phyloP scores from a whole-genome alignment of 495 filamentous ascomycete genomes.

The Tuber umbilicatum region DNA sequence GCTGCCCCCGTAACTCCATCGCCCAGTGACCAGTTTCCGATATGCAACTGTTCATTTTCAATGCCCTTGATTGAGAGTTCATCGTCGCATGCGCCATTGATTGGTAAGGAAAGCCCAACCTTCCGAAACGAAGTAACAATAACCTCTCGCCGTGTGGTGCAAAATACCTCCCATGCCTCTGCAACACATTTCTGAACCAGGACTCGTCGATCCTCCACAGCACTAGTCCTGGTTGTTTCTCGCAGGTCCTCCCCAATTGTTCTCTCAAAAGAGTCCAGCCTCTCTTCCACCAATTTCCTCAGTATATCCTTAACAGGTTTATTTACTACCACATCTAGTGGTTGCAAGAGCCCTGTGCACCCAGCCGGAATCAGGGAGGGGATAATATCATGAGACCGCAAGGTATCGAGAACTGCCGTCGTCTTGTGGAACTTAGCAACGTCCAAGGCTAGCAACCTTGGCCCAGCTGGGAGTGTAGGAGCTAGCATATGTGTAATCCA shows the following conservation, averaged over 20 bases:
- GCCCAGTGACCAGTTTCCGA: too few species aligned
- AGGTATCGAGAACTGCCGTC: neutral
- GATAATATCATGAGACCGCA: slow-evolving; percentile 5
- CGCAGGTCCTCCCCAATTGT: neutral
- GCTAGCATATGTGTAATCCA: slow-evolving; percentile 9
- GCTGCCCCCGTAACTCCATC: too few species aligned
- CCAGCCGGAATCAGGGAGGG: neutral
- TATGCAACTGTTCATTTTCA: too few species aligned
- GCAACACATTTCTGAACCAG: slow-evolving; percentile 10
- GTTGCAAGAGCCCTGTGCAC: neutral
- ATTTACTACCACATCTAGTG: slow-evolving; percentile 10
- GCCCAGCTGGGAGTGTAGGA: neutral
- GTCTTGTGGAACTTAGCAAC: slow-evolving; percentile 14
- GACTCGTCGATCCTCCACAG: neutral
- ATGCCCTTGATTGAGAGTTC: slow-evolving; percentile 15
- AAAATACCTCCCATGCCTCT: slow-evolving; percentile 11
- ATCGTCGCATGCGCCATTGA: slow-evolving; percentile 14
- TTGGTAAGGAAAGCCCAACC: slow-evolving; percentile 12
- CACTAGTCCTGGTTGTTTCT: neutral
- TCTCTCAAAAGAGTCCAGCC: neutral
- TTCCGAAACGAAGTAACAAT: slow-evolving; percentile 13
- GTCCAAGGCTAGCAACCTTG: neutral
- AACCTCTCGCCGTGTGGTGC: neutral
- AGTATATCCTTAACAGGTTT: slow-evolving; percentile 7
- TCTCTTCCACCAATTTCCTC: slow-evolving; percentile 3